Evolutionary conservation across 345 rosid genomes (phyloP).

Genomic region (Citropsis articulata): DNA sequence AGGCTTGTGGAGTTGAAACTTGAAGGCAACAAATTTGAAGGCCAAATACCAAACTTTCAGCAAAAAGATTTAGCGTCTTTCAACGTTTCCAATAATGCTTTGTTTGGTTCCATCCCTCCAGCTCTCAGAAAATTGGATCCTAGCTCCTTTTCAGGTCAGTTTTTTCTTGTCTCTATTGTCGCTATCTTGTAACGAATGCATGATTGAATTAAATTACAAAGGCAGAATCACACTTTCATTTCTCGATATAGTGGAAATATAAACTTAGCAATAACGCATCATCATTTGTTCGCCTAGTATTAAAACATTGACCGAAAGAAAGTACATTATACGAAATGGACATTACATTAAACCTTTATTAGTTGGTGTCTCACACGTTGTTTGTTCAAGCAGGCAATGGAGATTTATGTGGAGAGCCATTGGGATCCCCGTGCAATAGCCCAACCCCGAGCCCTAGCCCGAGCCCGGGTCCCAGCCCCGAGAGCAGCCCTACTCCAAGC

Average conservation of each 20-base stretch:
- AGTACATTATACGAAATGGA: too few species aligned
- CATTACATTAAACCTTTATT: not conserved
- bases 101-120: not conserved
- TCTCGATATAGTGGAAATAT: too few species aligned
- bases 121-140: not conserved
- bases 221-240: not conserved
- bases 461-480: not conserved
- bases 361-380: not conserved
- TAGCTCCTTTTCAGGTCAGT: not conserved
- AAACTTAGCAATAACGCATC: too few species aligned
- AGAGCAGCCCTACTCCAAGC: not conserved
- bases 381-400: slow-evolving; percentile 50
- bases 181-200: not conserved
- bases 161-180: too few species aligned
- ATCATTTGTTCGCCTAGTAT: too few species aligned
- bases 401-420: slow-evolving; percentile 66
- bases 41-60: not conserved
- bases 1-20: slow-evolving; percentile 58
- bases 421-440: slow-evolving; percentile 21
- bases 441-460: not conserved
- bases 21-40: slow-evolving; percentile 59
- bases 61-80: not conserved
- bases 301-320: too few species aligned
- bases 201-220: not conserved
- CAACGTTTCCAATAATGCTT: not conserved